Evolutionary conservation across 2,329 filamentous ascomycete species (phyloP).

Genomic region (Fusarium robinianum): DNA sequence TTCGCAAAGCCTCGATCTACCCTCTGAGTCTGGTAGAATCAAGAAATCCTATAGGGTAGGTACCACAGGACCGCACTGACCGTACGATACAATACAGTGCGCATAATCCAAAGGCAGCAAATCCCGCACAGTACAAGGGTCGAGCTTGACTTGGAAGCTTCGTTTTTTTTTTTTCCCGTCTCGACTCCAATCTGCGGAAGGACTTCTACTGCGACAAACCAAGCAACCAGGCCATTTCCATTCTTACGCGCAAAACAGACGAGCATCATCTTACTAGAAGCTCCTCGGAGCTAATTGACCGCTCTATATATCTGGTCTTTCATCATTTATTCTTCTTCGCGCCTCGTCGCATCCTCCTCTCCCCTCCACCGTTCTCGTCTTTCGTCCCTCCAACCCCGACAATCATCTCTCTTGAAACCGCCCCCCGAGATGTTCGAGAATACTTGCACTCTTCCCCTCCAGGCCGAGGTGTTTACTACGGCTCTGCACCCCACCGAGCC

Average conservation of each 20-base stretch:
- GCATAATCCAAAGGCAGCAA: background rate
- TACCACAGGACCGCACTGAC: too few species aligned
- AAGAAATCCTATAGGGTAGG: background rate
- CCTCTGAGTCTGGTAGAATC: background rate
- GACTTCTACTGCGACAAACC: background rate
- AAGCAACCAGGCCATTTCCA: background rate
- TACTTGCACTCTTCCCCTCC: slow-evolving; percentile 84
- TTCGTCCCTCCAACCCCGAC: too few species aligned
- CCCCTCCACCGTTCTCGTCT: too few species aligned
- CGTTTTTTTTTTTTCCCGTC: too few species aligned
- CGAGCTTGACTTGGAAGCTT: background rate
- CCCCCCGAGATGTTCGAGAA: slow-evolving; percentile 87
- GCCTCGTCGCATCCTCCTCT: too few species aligned
- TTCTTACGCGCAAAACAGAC: background rate
- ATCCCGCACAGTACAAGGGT: background rate
- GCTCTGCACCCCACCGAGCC: slow-evolving; percentile 84
- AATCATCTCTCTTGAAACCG: too few species aligned
- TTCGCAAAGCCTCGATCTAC: background rate
- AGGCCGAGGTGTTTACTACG: slow-evolving; percentile 85
- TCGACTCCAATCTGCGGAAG: too few species aligned
- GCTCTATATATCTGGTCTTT: background rate
- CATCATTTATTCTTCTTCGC: too few species aligned
- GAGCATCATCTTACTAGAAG: background rate
- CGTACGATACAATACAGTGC: background rate
- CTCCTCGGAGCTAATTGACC: background rate